Base-by-base conservation (phyloP, 2,329 filamentous ascomycete species). In the Colletotrichum brevisporum region DNA sequence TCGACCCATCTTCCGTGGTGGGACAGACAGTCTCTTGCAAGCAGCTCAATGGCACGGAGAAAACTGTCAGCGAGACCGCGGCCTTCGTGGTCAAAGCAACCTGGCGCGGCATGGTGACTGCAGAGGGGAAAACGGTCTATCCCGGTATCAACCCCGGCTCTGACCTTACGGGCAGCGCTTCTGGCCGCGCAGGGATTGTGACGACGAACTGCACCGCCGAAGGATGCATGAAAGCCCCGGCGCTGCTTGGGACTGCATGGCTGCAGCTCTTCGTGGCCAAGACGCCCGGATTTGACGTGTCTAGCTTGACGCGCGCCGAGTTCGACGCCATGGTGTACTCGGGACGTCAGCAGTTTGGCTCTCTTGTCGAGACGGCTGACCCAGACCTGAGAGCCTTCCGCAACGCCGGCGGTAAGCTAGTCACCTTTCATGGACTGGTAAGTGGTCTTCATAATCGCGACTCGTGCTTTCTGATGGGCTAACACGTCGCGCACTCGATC, bases 351-450 rank as follows among this genome's bases (percentile, higher is more conserved):
- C 51, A 56, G 3, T 68, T 52, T n/a, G 39, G 9, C 4, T 68
- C 65, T 1, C 3, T 64, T 8, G 15, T 68, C 2, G 65, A 58
- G 15, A 51, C 59, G 8, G n/a, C 26, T 3, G 65, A 68, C 18
- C 24, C 65, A 3, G 65, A 68, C 26, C 74, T 85, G 12, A 74
- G 80, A 0, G 67, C 70, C 0, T 83, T 83, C 74, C 76, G 76
- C 15, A 73, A 78, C 16, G 74, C 77, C 2, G 83, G 83, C 3
- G 79, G 81, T 12, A 85, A 83, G 74, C 77, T 85, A 27, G 41
- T 57, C 1, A 54, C 47, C 4, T 58, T 52, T 74, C 84, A 86
- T 65, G 84, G 84, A 1, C 18, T 71, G 48, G 66, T 66, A 18
- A 2, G 50, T 54, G 2, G 2, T 16, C 45, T 43, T 12, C 13